Evolutionary conservation across 192 early-diverging fungal species (phyloP), one percentile per base, ranked within the genome.

Genomic region (Gamsiella multidivaricata): DNA sequence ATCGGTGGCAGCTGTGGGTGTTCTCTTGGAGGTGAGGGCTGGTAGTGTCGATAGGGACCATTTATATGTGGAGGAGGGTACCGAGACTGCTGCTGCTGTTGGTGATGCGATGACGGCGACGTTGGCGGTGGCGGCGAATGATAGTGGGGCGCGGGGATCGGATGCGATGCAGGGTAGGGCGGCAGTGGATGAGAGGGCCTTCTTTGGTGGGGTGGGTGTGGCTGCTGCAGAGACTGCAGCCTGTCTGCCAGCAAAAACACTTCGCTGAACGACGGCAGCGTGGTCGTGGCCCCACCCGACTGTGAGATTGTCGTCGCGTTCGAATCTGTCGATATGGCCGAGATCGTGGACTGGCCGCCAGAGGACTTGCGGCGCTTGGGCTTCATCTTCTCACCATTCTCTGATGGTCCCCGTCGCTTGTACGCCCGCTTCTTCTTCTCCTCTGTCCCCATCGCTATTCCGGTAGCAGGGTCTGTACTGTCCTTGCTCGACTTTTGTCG

Each of bases 261-360:
- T 53, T 78, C 74, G 18, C 65, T 68, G 39, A 78, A 78, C 5
- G 74, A 78, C 11, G 74, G 74, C 26, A 78, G 64, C n/a, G 47
- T 45, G 26, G 59, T 52, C 28, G 15, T 1, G 36, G 46, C 9
- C 23, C 42, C 46, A 15, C 37, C 14, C 15, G 29, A 15, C 17
- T 22, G 26, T 32, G 69, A n/a, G 6, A 26, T 56, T 29, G 70
- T 14, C n/a, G n/a, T n/a, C 23, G 9, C 34, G 12, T 49, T 50
- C 0, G 49, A 36, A 20, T 46, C 65, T 5, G 26, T 29, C 1
- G 43, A 39, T 2, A 62, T 36, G 5, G 60, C 7, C 33, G 59
- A 20, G 4, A 41, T 5, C 23, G 31, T 46, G 12, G 73, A 37
- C 36, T 67, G 73, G 12, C 29, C 50, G 14, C 9, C 61, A 18